phyloP scores from a whole-genome alignment of 768 basidiomycete species.

The Suillus decipiens region DNA sequence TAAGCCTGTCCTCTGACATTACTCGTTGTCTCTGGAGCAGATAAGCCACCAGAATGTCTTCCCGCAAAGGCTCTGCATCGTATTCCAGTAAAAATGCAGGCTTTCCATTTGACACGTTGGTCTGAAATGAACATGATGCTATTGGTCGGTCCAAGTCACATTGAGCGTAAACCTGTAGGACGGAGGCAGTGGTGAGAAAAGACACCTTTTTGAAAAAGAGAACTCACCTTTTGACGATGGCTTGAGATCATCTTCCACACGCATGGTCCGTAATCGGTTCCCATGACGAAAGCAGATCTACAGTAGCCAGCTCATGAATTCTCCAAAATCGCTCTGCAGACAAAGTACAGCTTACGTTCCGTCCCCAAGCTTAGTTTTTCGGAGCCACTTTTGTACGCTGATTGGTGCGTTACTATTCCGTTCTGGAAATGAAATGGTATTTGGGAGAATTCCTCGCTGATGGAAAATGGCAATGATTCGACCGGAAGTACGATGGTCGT shows the following conservation, averaged over 20 bases:
- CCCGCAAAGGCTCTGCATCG: constrained; percentile 27
- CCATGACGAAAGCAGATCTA: constrained; percentile 24
- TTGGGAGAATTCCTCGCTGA: constrained; percentile 26
- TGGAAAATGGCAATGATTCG: constrained; percentile 27
- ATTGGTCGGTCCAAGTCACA: constrained; percentile 25
- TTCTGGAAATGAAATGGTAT: constrained; percentile 30
- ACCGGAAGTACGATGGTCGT: constrained; percentile 13
- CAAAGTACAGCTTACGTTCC: constrained; percentile 23
- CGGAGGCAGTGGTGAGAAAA: not conserved
- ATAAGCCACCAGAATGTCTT: constrained; percentile 32
- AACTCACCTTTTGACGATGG: constrained; percentile 24
- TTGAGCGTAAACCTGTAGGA: constrained; percentile 24
- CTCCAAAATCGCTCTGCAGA: too few species aligned
- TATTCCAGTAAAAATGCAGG: constrained; percentile 27
- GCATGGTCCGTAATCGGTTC: constrained; percentile 26
- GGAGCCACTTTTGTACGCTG: constrained; percentile 30
- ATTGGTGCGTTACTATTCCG: constrained; percentile 12
- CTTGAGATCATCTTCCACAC: constrained; percentile 29
- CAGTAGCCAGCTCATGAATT: not conserved
- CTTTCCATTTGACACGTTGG: constrained; percentile 1
- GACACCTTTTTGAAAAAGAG: not conserved
- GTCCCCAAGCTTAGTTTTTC: constrained; percentile 23
- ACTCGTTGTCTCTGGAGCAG: constrained; percentile 29
- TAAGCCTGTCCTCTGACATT: constrained; percentile 23
- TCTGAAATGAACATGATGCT: constrained; percentile 25